A percentile compares a stretch with the other conserved stretches of the same genome.
Conservation (phyloP, 2,329 filamentous ascomycete species). For the Epichloe elymi region DNA sequence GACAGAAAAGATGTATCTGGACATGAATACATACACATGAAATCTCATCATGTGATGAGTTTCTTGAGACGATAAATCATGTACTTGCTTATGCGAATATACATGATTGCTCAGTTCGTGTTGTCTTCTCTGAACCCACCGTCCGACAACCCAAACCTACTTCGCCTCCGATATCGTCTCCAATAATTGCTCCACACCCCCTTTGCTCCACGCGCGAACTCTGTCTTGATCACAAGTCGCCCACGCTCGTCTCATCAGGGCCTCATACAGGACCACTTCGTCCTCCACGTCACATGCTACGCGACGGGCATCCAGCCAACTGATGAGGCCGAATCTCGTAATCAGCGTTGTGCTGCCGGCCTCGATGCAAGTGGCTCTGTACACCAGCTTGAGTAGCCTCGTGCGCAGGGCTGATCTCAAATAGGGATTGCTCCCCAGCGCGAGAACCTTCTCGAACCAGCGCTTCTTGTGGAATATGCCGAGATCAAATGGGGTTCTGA, state of each 20-base stretch:
- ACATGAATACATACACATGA: too few relatives aligned
- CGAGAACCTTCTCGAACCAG: conserved; percentile 64
- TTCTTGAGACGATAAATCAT: too few relatives aligned
- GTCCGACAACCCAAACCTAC: neutral
- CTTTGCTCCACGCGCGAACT: conserved; percentile 52
- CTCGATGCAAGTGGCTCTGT: conserved; percentile 52
- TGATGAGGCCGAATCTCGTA: conserved; percentile 60
- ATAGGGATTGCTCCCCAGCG: conserved; percentile 54
- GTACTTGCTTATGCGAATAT: too few relatives aligned
- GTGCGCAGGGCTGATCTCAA: conserved; percentile 45
- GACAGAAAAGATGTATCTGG: too few relatives aligned
- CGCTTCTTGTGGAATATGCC: conserved; percentile 45
- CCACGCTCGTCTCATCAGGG: conserved; percentile 44
- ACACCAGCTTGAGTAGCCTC: conserved; percentile 48
- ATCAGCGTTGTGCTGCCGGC: conserved; percentile 69
- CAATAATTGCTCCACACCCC: conserved; percentile 23
- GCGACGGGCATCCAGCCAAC: conserved; percentile 57
- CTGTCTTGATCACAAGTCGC: conserved; percentile 55
- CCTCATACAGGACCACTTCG: conserved; percentile 36
- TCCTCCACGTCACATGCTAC: conserved; percentile 28
- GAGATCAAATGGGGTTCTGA: conserved; percentile 47
- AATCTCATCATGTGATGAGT: too few relatives aligned
- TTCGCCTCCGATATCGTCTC: neutral
- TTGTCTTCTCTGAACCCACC: too few relatives aligned
- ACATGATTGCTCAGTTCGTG: too few relatives aligned